These are phyloP conservation scores for Phialemoniopsis sp. DNA, from an alignment of 2,329 filamentous ascomycete genomes.

Conservation along the genomic window DNA sequence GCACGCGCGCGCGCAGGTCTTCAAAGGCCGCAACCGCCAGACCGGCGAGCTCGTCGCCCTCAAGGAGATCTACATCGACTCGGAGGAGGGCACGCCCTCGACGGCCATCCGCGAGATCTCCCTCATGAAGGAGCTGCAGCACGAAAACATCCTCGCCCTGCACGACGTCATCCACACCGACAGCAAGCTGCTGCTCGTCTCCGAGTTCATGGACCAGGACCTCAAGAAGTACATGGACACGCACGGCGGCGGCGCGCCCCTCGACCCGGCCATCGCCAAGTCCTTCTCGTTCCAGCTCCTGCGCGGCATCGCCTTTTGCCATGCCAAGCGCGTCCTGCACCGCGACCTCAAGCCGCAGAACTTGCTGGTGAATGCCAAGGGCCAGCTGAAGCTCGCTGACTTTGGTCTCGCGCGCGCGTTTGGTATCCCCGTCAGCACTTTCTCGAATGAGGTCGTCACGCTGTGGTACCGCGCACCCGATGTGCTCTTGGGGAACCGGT, in stretches of 20 bases:
- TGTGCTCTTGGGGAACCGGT: conserved; percentile 80
- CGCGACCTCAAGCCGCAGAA: conserved; percentile 84
- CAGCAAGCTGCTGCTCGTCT: conserved; percentile 96
- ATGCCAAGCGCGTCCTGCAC: conserved; percentile 64
- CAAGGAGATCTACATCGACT: conserved; percentile 94
- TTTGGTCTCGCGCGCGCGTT: conserved; percentile 87
- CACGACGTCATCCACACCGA: conserved; percentile 97
- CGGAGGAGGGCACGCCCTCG: conserved; percentile 87
- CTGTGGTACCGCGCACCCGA: conserved; percentile 48
- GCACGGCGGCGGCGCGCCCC: conserved; percentile 74
- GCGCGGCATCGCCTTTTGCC: conserved; percentile 87
- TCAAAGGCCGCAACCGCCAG: conserved; percentile 86
- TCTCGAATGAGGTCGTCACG: conserved; percentile 87
- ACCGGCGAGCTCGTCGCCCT: conserved; percentile 88
- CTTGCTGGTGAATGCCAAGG: conserved; percentile 82
- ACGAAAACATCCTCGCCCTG: conserved; percentile 88
- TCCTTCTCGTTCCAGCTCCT: conserved; percentile 97
- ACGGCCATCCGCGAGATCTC: conserved; percentile 94
- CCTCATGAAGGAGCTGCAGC: conserved; percentile 93
- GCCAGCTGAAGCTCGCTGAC: conserved; percentile 80
- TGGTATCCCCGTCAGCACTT: conserved; percentile 89
- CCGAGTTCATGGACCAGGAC: conserved; percentile 94
- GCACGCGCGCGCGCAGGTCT: conserved; percentile 60
- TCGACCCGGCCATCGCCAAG: conserved; percentile 84
- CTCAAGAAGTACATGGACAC: conserved; percentile 95